Conservation (phyloP, 495 filamentous ascomycete genomes). For the Lophiostoma macrostomum region DNA sequence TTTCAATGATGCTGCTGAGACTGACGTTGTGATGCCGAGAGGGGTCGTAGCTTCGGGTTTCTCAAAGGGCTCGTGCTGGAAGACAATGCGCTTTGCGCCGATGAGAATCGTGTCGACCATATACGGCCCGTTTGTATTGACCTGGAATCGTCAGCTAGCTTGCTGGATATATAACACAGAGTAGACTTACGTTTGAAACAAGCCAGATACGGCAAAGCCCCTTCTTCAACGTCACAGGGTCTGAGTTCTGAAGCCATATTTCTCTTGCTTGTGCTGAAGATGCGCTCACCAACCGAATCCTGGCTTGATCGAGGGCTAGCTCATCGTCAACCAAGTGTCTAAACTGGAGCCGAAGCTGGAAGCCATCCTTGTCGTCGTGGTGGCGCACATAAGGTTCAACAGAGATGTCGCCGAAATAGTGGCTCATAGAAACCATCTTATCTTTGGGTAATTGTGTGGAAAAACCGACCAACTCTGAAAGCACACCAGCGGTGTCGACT, state of each 20-base stretch:
- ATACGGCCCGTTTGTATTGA: constrained; percentile 71
- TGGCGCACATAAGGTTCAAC: constrained; percentile 70
- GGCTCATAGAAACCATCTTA: constrained; percentile 61
- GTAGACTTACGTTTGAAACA: constrained; percentile 47
- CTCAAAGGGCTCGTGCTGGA: constrained; percentile 56
- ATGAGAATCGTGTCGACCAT: constrained; percentile 71
- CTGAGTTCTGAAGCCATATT: constrained; percentile 59
- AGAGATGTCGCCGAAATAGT: constrained; percentile 69
- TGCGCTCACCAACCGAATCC: constrained; percentile 58
- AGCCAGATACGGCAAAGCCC: constrained; percentile 55
- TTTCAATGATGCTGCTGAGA: constrained; percentile 38
- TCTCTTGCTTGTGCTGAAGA: constrained; percentile 53
- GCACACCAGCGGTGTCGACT: constrained; percentile 56
- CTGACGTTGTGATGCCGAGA: constrained; percentile 38
- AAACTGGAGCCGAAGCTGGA: constrained; percentile 67
- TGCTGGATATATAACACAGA: neutral
- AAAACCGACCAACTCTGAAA: constrained; percentile 63
- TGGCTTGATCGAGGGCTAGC: constrained; percentile 63
- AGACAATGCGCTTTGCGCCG: constrained; percentile 62
- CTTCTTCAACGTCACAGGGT: constrained; percentile 47
- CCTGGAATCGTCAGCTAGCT: constrained; percentile 37
- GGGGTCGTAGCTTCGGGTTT: constrained; percentile 35
- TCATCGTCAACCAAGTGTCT: constrained; percentile 69
- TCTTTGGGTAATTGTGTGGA: constrained; percentile 63
- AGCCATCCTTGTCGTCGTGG: constrained; percentile 70